Percentiles rank a stretch among this genome's conserved stretches.
Evolutionary conservation across 768 basidiomycete species (phyloP).

Genomic region (Cystofilobasidium bisporidii): DNA sequence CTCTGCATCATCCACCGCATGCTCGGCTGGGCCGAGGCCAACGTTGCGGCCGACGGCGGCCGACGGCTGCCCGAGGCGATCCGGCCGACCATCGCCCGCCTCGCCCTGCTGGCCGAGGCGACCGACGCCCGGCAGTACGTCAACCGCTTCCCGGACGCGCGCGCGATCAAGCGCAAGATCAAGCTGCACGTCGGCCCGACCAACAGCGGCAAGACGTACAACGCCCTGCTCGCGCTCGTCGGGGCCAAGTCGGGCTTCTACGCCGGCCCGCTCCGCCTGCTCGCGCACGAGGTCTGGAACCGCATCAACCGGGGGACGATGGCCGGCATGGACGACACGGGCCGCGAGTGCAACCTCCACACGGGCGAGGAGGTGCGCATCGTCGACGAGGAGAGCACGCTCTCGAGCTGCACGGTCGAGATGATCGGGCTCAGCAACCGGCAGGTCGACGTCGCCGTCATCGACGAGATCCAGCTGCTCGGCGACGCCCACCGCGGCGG

Average conservation of each 20-base stretch:
- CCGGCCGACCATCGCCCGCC: background rate
- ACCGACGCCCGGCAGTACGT: conserved; percentile 32
- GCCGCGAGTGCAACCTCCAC: conserved; percentile 66
- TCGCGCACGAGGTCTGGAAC: conserved; percentile 91
- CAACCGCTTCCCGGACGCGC: conserved; percentile 43
- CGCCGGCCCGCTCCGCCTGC: conserved; percentile 79
- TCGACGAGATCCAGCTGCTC: conserved; percentile 97
- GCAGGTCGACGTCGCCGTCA: conserved; percentile 56
- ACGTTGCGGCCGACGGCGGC: background rate
- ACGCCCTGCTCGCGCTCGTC: conserved; percentile 79
- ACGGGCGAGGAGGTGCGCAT: conserved; percentile 85
- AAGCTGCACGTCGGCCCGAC: conserved; percentile 97
- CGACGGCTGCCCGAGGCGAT: background rate
- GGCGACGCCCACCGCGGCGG: conserved; percentile 64
- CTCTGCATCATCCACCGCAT: conserved; percentile 26
- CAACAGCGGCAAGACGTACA: conserved; percentile 93
- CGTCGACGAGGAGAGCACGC: conserved; percentile 49
- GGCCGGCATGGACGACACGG: conserved; percentile 55
- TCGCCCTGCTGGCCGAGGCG: conserved; percentile 18
- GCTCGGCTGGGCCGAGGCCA: conserved; percentile 13
- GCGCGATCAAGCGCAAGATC: conserved; percentile 59
- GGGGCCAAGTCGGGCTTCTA: conserved; percentile 65
- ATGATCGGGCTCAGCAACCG: conserved; percentile 52
- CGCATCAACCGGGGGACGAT: conserved; percentile 85
- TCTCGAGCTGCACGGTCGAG: conserved; percentile 85